Base-by-base conservation (phyloP, 208 protist species). In the Leishmania lainsoni region DNA sequence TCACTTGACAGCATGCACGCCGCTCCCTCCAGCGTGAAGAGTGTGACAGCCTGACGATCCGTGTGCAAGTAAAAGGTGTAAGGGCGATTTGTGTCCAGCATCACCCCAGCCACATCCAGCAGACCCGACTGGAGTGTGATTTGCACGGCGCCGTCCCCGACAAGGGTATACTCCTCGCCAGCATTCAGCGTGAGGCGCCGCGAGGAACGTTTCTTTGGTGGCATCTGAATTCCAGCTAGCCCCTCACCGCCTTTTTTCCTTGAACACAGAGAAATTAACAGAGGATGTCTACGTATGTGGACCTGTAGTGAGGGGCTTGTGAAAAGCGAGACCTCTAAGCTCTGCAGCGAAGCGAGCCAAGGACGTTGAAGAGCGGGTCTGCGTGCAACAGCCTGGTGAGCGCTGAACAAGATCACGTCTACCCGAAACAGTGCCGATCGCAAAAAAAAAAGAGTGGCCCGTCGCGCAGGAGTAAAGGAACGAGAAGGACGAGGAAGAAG, bases 11-110 rank as follows among this genome's bases (percentile, higher is more conserved):
- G 86, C 45, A 81, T 75, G 39, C 86, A 89, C 51, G 86, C 82
- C 17, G 92, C 94, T 8, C 94, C 94, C 80, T 97, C 92, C 32
- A 97, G 81, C 8, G 94, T 94, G 85, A 89, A 92, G 35, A 95
- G 65, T 9, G 91, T 79, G 51, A 94, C 71, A 16, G 83, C 80
- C 71, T 90, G 86, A 22, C 75, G 58, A 51, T 89, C 85, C 0
- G 78, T 58, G 45, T 87, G 68, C 42, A 97, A 78, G 48, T 81
- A 85, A 76, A 95, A 94, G 16, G 84, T 78, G 79, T 86, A 91
- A 17, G 87, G 69, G 45, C 81, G 85, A 59, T 83, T 93, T 26
- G 91, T 77, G 54, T 91, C 87, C 16, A 97, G 83, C 79, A 90
- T 85, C 39, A 91, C 88, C 32, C 94, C 94, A 10, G 90, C 91